These are phyloP conservation scores for Lentithecium fluviatile DNA, from an alignment of 495 filamentous ascomycete species.

Conservation along the genomic window DNA sequence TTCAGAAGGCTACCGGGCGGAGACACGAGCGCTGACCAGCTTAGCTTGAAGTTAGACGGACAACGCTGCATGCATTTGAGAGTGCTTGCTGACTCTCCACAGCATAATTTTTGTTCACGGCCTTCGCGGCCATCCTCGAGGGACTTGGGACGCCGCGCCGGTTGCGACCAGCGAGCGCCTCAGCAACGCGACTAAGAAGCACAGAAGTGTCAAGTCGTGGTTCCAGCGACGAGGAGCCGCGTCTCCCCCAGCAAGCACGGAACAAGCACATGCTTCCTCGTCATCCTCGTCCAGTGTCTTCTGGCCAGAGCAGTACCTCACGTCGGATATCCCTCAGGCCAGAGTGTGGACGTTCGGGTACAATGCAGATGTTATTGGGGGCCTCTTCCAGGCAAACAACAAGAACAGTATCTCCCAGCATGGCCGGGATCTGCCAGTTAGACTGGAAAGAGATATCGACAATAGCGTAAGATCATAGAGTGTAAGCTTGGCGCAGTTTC, in stretches of 20 bases:
- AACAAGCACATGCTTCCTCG: background rate
- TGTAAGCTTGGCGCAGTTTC: constrained; percentile 20
- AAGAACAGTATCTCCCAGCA: constrained; percentile 44
- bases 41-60: too few relatives aligned
- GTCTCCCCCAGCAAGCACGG: constrained; percentile 3
- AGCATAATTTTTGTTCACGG: constrained; percentile 45
- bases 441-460: constrained; percentile 37
- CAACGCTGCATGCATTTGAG: background rate
- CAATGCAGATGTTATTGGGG: constrained; percentile 45
- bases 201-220: background rate
- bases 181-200: constrained; percentile 4
- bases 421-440: constrained; percentile 37
- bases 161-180: background rate
- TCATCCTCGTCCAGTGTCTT: constrained; percentile 30
- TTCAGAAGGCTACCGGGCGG: too few relatives aligned
- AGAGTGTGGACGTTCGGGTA: constrained; percentile 49
- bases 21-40: too few relatives aligned
- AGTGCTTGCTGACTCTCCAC: background rate
- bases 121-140: constrained; percentile 40
- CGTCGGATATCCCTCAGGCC: constrained; percentile 42
- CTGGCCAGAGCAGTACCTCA: constrained; percentile 46
- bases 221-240: background rate
- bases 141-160: constrained; percentile 38
- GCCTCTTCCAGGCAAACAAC: constrained; percentile 41
- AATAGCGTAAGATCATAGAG: constrained; percentile 34